phyloP scores from a whole-genome alignment of 2,329 filamentous ascomycete genomes.

The Aaosphaeria pasadenensis region DNA sequence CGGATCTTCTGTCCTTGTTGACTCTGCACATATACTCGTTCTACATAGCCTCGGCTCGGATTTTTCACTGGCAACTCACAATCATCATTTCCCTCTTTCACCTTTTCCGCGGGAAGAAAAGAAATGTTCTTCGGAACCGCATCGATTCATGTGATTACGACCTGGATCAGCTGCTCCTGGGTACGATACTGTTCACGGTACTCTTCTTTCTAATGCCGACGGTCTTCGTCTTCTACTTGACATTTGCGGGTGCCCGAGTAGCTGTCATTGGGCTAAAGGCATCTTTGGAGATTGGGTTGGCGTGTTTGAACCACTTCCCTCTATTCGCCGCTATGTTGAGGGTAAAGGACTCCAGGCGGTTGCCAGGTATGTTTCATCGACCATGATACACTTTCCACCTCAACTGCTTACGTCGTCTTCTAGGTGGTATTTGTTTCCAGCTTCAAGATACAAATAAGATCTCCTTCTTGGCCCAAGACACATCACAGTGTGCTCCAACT shows the following conservation, averaged over 20 bases:
- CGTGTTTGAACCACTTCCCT: slow-evolving; percentile 95
- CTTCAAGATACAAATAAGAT: slow-evolving; percentile 66
- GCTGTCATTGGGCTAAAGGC: slow-evolving; percentile 92
- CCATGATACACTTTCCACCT: background rate
- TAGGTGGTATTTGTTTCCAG: slow-evolving; percentile 82
- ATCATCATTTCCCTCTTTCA: slow-evolving; percentile 98
- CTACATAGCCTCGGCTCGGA: slow-evolving; percentile 92
- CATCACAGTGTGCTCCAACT: slow-evolving; percentile 53
- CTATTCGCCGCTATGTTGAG: slow-evolving; percentile 95
- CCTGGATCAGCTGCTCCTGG: slow-evolving; percentile 90
- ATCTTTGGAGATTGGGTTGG: slow-evolving; percentile 82
- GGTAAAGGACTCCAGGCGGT: slow-evolving; percentile 83
- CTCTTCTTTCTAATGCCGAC: slow-evolving; percentile 94
- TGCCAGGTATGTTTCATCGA: slow-evolving; percentile 63
- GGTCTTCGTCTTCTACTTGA: slow-evolving; percentile 93
- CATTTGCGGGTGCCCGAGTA: slow-evolving; percentile 93
- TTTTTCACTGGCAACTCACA: slow-evolving; percentile 97
- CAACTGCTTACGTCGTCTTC: too few species aligned
- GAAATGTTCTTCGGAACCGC: slow-evolving; percentile 92
- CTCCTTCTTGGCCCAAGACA: slow-evolving; percentile 35
- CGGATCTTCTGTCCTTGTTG: slow-evolving; percentile 84
- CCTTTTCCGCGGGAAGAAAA: slow-evolving; percentile 95
- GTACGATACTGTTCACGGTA: slow-evolving; percentile 93
- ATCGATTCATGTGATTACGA: slow-evolving; percentile 99
- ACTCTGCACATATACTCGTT: slow-evolving; percentile 98